These are phyloP conservation scores for Haplosporangium sp. DNA, from an alignment of 371 early-diverging fungal species.

Conservation along the genomic window DNA sequence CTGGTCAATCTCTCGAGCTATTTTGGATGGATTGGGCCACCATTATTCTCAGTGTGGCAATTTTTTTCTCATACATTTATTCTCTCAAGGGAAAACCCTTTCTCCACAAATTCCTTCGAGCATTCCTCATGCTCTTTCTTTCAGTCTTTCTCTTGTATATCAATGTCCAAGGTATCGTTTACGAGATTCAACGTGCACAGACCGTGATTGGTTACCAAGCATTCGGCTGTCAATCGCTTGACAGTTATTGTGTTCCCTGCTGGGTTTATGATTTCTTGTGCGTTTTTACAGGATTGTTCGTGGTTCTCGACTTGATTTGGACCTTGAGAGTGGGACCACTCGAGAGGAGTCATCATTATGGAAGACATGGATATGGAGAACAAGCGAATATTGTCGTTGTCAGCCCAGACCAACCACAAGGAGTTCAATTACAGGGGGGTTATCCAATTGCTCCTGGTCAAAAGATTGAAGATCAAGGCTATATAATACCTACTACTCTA, in stretches of 20 bases:
- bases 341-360: neutral
- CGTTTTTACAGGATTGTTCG: neutral
- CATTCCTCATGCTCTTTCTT: constrained; percentile 9
- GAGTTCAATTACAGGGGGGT: neutral
- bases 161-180: neutral
- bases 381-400: too few relatives aligned
- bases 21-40: neutral
- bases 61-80: constrained; percentile 19
- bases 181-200: neutral
- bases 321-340: constrained; percentile 1
- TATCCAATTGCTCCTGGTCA: neutral
- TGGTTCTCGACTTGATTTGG: neutral
- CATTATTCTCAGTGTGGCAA: neutral
- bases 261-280: neutral
- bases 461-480: neutral
- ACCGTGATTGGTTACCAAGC: too few relatives aligned
- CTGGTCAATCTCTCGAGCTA: neutral
- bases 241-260: neutral
- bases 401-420: neutral
- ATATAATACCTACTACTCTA: neutral
- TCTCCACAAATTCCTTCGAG: constrained; percentile 11
- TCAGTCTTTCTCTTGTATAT: neutral
- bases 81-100: neutral
- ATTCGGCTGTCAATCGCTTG: too few relatives aligned
- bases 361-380: too few relatives aligned